phyloP scores from a whole-genome alignment of 2,329 filamentous ascomycete genomes.

The Leptoxyphium fumago region DNA sequence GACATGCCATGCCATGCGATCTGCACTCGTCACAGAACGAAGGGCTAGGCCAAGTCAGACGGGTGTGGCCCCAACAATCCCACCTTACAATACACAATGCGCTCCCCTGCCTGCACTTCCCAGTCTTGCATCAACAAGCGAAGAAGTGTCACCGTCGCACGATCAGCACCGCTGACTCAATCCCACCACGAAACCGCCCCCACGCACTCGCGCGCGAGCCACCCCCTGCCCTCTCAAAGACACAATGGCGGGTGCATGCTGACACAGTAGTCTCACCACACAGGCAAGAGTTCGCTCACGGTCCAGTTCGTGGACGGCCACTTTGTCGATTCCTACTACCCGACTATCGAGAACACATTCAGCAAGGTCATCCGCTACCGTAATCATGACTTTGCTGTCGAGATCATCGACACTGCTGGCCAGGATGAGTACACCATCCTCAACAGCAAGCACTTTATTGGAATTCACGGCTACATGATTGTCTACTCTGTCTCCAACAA shows the following conservation, averaged over 20 bases:
- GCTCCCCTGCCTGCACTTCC: too few relatives aligned
- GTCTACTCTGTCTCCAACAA: constrained; percentile 94
- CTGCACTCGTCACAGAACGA: too few relatives aligned
- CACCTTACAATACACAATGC: too few relatives aligned
- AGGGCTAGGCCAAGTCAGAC: too few relatives aligned
- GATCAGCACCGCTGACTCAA: not conserved
- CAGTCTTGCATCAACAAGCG: too few relatives aligned
- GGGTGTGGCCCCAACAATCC: too few relatives aligned
- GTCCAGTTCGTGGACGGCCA: constrained; percentile 95
- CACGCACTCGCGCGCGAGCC: not conserved
- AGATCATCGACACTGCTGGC: constrained; percentile 96
- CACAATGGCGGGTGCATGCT: constrained; percentile 2
- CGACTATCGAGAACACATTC: constrained; percentile 98
- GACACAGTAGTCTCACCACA: constrained; percentile 1
- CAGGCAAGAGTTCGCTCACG: constrained; percentile 93
- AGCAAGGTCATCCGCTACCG: constrained; percentile 89
- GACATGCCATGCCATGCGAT: too few relatives aligned
- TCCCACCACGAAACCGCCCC: not conserved
- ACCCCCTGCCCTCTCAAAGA: not conserved
- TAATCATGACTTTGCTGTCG: constrained; percentile 82
- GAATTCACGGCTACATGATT: constrained; percentile 96
- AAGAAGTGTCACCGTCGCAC: too few relatives aligned
- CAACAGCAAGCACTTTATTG: constrained; percentile 97
- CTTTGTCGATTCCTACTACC: constrained; percentile 98
- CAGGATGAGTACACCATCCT: constrained; percentile 97